Percentiles rank a stretch among this genome's conserved stretches.
Evolutionary conservation across 2,329 filamentous ascomycete genomes (phyloP).

Genomic region (Talaromyces sp.): DNA sequence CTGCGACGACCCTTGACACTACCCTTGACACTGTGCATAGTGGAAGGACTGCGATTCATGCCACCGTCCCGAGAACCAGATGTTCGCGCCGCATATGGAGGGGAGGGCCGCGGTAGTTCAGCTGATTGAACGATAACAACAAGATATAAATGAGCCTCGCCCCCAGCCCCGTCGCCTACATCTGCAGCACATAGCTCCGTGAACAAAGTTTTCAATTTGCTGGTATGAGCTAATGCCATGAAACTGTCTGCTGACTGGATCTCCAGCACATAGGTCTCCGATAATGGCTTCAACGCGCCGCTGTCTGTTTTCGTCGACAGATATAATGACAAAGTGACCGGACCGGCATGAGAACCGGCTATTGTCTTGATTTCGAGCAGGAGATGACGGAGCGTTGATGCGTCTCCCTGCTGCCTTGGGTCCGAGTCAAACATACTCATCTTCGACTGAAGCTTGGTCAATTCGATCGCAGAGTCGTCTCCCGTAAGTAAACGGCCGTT

Average conservation of each 20-base stretch:
- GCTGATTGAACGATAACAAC: conserved; percentile 74
- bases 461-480: conserved; percentile 87
- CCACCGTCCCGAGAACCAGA: conserved; percentile 38
- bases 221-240: conserved; percentile 61
- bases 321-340: conserved; percentile 73
- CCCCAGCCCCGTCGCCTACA: conserved; percentile 59
- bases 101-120: conserved; percentile 43
- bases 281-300: conserved; percentile 65
- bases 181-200: conserved; percentile 79
- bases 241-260: conserved; percentile 73
- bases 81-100: conserved; percentile 28
- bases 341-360: conserved; percentile 70
- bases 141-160: conserved; percentile 74
- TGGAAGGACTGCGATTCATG: conserved; percentile 28
- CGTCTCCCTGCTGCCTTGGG: conserved; percentile 66
- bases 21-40: conserved; percentile 36
- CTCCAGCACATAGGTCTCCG: conserved; percentile 79
- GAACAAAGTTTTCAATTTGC: conserved; percentile 80
- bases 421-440: conserved; percentile 90
- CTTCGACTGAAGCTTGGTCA: conserved; percentile 86
- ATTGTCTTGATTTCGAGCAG: conserved; percentile 82
- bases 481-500: conserved; percentile 83
- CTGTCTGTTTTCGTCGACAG: conserved; percentile 70
- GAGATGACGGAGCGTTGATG: conserved; percentile 73
- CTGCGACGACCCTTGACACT: conserved; percentile 44